Evolutionary conservation across 257 asterid genomes (phyloP).

Genomic region (Ehretia macrophylla): DNA sequence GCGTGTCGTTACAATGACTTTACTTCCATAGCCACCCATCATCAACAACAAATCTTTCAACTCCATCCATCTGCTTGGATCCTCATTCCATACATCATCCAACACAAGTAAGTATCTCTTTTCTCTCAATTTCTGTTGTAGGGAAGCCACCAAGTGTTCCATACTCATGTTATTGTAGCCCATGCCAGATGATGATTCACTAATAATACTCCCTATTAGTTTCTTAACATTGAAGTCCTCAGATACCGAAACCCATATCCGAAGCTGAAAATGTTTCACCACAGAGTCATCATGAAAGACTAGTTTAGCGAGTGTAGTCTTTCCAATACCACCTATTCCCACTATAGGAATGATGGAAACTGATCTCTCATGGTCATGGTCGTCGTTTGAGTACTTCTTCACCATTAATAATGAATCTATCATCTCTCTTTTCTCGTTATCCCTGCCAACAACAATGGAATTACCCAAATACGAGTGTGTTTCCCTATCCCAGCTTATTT

Average conservation of each 20-base stretch:
- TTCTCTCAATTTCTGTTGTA: conserved; percentile 21
- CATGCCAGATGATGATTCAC: conserved; percentile 6
- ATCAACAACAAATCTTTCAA: conserved; percentile 19
- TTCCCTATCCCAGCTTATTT: neutral
- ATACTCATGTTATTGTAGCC: conserved; percentile 7
- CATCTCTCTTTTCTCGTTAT: conserved; percentile 17
- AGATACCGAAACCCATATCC: conserved; percentile 25
- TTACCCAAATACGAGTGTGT: conserved; percentile 11
- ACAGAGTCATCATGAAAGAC: conserved; percentile 24
- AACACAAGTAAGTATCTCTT: conserved; percentile 20
- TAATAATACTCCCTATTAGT: conserved; percentile 18
- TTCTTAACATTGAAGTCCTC: conserved; percentile 18
- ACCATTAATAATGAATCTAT: conserved; percentile 9
- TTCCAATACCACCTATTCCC: conserved; percentile 36
- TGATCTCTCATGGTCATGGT: conserved; percentile 11
- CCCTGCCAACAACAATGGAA: conserved; percentile 14
- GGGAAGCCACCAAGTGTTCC: conserved; percentile 15
- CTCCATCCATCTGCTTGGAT: conserved; percentile 15
- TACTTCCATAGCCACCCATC: conserved; percentile 20
- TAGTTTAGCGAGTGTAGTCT: conserved; percentile 26
- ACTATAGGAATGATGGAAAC: conserved; percentile 22
- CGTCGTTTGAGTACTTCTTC: neutral
- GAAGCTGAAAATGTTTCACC: conserved; percentile 13
- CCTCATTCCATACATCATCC: conserved; percentile 38
- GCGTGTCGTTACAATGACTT: conserved; percentile 20